phyloP scores from a whole-genome alignment of 495 filamentous ascomycete genomes.

The Lasiosphaeris hirsuta region DNA sequence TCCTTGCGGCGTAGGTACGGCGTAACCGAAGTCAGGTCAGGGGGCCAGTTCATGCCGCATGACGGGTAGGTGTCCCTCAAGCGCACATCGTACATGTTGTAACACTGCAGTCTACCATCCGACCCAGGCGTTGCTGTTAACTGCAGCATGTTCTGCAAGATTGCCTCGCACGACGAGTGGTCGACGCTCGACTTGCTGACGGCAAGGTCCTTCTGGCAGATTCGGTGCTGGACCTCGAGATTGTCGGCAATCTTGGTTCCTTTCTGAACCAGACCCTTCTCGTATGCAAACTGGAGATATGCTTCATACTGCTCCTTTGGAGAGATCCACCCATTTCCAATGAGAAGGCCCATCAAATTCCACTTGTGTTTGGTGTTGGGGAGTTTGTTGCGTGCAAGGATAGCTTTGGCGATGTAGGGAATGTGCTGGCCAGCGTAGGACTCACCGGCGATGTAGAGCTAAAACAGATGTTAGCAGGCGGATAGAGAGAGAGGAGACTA shows the following conservation, averaged over 20 bases:
- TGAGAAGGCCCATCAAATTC: slow-evolving; percentile 84
- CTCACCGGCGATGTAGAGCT: slow-evolving; percentile 94
- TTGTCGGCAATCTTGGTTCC: slow-evolving; percentile 60
- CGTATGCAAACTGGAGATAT: slow-evolving; percentile 75
- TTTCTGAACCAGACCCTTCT: slow-evolving; percentile 64
- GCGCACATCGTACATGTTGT: slow-evolving; percentile 95
- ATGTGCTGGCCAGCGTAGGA: slow-evolving; percentile 98
- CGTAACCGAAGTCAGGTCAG: slow-evolving; percentile 69
- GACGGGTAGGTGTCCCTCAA: slow-evolving; percentile 66
- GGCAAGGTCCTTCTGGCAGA: slow-evolving; percentile 64
- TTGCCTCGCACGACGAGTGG: slow-evolving; percentile 63
- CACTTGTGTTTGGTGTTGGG: slow-evolving; percentile 49
- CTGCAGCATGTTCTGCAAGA: slow-evolving; percentile 66
- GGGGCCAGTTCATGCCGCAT: slow-evolving; percentile 96
- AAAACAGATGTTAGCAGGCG: slow-evolving; percentile 9
- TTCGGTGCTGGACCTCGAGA: slow-evolving; percentile 46
- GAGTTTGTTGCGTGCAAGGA: slow-evolving; percentile 75
- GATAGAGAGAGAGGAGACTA: not conserved
- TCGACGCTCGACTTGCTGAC: slow-evolving; percentile 62
- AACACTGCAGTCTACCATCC: slow-evolving; percentile 54
- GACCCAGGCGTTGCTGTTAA: slow-evolving; percentile 48
- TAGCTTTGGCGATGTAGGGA: slow-evolving; percentile 86
- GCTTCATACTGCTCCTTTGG: slow-evolving; percentile 86
- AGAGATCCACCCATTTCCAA: slow-evolving; percentile 97
- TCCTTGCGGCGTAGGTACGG: slow-evolving; percentile 84